These are phyloP conservation scores for Crithidia expoeki DNA, from an alignment of 208 protist genomes.

Conservation along the genomic window DNA sequence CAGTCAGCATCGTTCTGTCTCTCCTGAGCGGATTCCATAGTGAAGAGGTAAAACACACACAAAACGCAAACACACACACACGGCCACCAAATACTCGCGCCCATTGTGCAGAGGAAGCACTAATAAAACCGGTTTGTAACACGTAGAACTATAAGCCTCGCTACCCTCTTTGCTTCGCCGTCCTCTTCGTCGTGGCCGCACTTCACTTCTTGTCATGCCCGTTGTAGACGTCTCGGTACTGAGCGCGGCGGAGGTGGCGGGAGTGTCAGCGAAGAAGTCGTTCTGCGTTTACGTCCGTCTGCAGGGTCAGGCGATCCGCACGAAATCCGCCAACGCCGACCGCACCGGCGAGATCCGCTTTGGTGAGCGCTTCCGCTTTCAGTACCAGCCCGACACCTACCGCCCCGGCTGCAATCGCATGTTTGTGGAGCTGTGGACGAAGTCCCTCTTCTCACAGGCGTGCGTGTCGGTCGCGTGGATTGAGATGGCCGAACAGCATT, in stretches of 20 bases:
- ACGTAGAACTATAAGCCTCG: no score
- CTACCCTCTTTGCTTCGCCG: no score
- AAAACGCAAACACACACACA: no score
- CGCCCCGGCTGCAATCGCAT: constrained; percentile 37
- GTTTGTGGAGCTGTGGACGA: constrained; percentile 61
- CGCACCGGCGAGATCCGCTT: constrained; percentile 31
- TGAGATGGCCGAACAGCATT: constrained; percentile 37
- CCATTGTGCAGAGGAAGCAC: no score
- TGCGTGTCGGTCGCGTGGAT: constrained; percentile 60
- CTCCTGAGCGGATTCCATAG: no score
- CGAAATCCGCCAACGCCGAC: constrained; percentile 24
- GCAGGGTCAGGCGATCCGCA: constrained; percentile 62
- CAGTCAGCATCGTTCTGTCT: no score
- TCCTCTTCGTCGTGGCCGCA: no score
- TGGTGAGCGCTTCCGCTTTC: constrained; percentile 55
- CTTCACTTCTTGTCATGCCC: constrained; percentile 44
- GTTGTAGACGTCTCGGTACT: constrained; percentile 50
- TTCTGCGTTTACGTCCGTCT: constrained; percentile 62
- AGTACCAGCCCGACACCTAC: constrained; percentile 29
- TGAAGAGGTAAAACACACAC: no score
- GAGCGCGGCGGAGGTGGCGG: constrained; percentile 32
- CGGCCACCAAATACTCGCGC: no score
- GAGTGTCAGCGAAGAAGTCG: constrained; percentile 34
- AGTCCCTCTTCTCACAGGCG: constrained; percentile 48
- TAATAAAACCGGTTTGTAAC: no score